Evolutionary conservation across 2,329 filamentous ascomycete genomes (phyloP), one percentile per base, ranked within the genome.

Genomic region (Pestalotiopsis sp.): DNA sequence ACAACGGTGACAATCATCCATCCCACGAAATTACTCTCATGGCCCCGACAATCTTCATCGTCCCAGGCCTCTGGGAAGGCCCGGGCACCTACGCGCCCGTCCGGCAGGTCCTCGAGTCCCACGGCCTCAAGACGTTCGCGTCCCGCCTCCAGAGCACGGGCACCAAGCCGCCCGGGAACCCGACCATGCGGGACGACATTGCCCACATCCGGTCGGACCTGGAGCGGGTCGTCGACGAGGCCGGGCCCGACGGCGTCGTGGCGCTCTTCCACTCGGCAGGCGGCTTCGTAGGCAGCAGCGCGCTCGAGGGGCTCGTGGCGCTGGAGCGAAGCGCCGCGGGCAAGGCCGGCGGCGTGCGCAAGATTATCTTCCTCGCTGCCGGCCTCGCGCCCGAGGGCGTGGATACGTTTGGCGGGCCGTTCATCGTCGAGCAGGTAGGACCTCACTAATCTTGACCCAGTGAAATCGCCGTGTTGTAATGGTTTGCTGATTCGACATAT

Each of bases 21-120:
- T 36, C 31, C 2, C 31, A 5, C 31, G 31, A 36, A 36, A 9
- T 5, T 5, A 6, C 31, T 6, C 7, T 6, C 20, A 62, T 62
- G 59, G 9, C 25, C 13, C 71, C 71, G 12, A 74, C 71, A 12
- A 65, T 75, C 17, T 52, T 75, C 31, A 68, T 76, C 38, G 71
- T 76, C 9, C 72, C 75, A 3, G 74, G 75, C 14, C 64, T 73
- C 52, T 77, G 72, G 72, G 73, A 76, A 71, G 74, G 74, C 2
- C 67, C 75, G 13, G 57, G 52, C 0, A 64, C 70, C 4, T 76
- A 70, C 65, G 55, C 58, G 7, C 49, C 57, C 9, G 58, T 77
- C 13, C 27, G 61, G n/a, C 59, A 25, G 6, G 23, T 60, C 17
- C 68, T 74, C 20, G 20, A 61, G 55, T n/a, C 64, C 11, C 52